Evolutionary conservation across 495 filamentous ascomycete species (phyloP).

Genomic region (Corynascus novoguineensis): DNA sequence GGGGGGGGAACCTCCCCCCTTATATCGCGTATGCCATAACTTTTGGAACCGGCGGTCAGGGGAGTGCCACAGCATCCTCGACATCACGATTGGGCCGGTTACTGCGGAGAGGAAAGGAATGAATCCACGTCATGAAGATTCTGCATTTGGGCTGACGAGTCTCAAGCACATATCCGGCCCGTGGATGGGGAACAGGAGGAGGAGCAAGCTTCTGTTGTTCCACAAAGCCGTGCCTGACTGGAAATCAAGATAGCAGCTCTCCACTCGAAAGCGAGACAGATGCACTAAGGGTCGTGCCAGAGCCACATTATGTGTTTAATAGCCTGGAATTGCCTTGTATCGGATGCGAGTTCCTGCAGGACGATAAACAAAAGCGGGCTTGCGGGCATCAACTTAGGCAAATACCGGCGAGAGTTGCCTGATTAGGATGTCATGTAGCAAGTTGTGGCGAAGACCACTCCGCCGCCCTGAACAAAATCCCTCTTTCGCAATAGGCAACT

Average conservation of each 20-base stretch:
- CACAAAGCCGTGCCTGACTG: background rate
- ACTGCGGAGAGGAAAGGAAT: background rate
- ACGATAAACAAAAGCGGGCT: background rate
- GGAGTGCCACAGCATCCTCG: background rate
- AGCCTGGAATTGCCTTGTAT: background rate
- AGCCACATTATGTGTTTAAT: background rate
- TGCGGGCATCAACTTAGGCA: background rate
- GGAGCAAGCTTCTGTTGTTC: background rate
- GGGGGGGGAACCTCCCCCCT: too few relatives aligned
- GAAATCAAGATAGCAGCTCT: background rate
- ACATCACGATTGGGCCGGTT: background rate
- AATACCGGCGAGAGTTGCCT: background rate
- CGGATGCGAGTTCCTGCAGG: background rate
- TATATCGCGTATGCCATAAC: background rate
- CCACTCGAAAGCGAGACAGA: background rate
- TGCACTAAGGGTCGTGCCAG: background rate
- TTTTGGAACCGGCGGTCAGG: background rate
- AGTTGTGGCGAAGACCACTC: background rate
- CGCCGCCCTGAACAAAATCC: background rate
- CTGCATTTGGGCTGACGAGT: background rate
- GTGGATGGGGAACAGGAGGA: background rate
- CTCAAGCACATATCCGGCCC: background rate
- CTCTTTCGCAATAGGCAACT: slow-evolving; percentile 6
- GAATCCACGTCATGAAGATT: background rate
- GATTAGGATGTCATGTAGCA: background rate